Evolutionary conservation across 371 early-diverging fungal genomes (phyloP).

Genomic region (Lichtheimia hyalospora): DNA sequence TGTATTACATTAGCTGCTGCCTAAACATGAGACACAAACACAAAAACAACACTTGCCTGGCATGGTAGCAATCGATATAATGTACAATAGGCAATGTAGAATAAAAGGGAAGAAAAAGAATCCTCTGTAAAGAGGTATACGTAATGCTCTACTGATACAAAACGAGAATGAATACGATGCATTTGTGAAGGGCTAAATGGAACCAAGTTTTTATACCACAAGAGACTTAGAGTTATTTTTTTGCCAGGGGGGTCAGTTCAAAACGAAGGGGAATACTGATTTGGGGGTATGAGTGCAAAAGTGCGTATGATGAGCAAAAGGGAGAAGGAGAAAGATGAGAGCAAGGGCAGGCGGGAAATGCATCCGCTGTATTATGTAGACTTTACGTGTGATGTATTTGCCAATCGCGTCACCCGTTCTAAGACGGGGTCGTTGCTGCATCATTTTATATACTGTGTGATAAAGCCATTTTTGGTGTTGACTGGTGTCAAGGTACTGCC

Average conservation of each 20-base stretch:
- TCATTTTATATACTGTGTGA: conserved; percentile 2
- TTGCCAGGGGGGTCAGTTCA: conserved; percentile 1
- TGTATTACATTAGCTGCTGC: not conserved
- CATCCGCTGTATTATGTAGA: conserved; percentile 1
- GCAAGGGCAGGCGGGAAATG: conserved; percentile 9
- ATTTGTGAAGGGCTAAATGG: conserved; percentile 1
- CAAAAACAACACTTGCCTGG: conserved; percentile 4
- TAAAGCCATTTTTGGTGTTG: conserved; percentile 18
- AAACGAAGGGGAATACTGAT: not conserved
- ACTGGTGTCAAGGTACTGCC: conserved; percentile 11
- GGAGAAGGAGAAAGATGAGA: conserved; percentile 3
- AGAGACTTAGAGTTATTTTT: conserved; percentile 2
- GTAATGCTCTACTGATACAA: conserved; percentile 12
- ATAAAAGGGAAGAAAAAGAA: not conserved
- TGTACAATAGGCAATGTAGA: conserved; percentile 5
- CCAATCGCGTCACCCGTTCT: conserved; percentile 1
- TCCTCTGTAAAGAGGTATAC: conserved; percentile 1
- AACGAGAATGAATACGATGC: conserved; percentile 5
- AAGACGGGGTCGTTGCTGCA: conserved; percentile 3
- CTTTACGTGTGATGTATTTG: conserved; percentile 5
- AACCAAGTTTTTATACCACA: not conserved
- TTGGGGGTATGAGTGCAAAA: not conserved
- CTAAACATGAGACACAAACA: conserved; percentile 2
- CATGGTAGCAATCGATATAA: conserved; percentile 5
- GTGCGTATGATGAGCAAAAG: not conserved